Conservation (phyloP, 2,329 filamentous ascomycete species). For the Zymoseptoria tritici region DNA sequence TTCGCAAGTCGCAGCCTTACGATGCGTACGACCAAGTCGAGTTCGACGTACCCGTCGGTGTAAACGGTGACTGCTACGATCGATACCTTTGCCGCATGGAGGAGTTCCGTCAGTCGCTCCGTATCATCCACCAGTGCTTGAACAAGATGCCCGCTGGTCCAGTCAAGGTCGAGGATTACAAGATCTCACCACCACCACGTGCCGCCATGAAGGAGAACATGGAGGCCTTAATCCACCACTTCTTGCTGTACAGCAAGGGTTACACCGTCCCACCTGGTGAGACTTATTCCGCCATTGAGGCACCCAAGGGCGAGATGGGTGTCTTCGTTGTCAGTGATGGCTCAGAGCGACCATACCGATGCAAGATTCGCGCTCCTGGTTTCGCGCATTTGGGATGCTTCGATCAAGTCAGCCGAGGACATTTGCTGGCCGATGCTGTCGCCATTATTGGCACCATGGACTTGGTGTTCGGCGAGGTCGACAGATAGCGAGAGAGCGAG, state of each 20-base stretch:
- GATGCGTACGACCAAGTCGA: slow-evolving; percentile 97
- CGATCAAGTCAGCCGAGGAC: slow-evolving; percentile 85
- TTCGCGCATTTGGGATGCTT: slow-evolving; percentile 94
- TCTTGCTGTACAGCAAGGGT: slow-evolving; percentile 96
- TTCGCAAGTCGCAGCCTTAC: slow-evolving; percentile 94
- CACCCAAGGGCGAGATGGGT: slow-evolving; percentile 99
- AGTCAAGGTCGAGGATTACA: slow-evolving; percentile 96
- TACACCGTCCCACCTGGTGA: slow-evolving; percentile 95
- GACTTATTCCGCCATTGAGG: slow-evolving; percentile 96
- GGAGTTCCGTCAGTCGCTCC: slow-evolving; percentile 95
- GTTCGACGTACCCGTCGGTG: slow-evolving; percentile 92
- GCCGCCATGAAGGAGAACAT: slow-evolving; percentile 99
- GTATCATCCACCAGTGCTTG: slow-evolving; percentile 97
- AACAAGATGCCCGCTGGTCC: slow-evolving; percentile 98
- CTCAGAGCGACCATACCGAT: slow-evolving; percentile 91
- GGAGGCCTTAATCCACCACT: slow-evolving; percentile 99
- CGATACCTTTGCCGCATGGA: slow-evolving; percentile 99
- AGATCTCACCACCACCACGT: slow-evolving; percentile 91
- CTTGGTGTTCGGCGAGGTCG: slow-evolving; percentile 68
- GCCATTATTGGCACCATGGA: slow-evolving; percentile 68
- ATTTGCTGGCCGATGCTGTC: slow-evolving; percentile 91
- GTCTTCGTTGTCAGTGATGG: slow-evolving; percentile 95
- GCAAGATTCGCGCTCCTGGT: slow-evolving; percentile 92
- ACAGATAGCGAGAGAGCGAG: slow-evolving; percentile 7
- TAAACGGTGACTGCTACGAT: slow-evolving; percentile 98